Evolutionary conservation across 225 moss, liverwort and hornwort species (phyloP), one percentile per base, ranked within the genome.

Genomic region (Bryoerythrophyllum caledonicum): DNA sequence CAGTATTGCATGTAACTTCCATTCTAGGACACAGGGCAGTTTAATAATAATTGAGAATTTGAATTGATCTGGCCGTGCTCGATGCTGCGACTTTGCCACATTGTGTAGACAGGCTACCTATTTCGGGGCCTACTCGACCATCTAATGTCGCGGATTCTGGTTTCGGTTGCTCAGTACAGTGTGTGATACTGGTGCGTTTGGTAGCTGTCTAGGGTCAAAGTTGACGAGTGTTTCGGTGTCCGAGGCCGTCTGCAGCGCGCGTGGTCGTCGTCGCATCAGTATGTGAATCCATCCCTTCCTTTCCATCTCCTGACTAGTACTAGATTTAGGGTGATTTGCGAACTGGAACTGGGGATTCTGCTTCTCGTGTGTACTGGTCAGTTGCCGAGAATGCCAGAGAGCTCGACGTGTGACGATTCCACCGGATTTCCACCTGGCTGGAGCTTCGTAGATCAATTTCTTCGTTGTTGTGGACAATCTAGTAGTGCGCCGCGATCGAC

Each of bases 251-350:
- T 62, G 30, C 28, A 28, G 48, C 8, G 38, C 15, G 46, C 14
- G 46, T 1, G 0, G 17, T 48, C 4, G 48, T 48, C 48, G 16
- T 17, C 5, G 16, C 17, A 48, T 38, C 75, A 57, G 76, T 66
- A 81, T 17, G 81, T 81, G 65, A 71, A 49, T 51, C 4, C 4
- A 16, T 65, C 38, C 24, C 57, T 65, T 55, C 67, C 21, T 79
- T 40, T 17, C 21, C 6, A 25, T 20, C 63, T 67, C 28, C 40
- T 57, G 44, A 55, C 46, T 26, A 26, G 40, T 57, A 16, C 38
- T 57, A 37, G 37, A 55, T 37, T 8, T 2, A 14, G 34, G 53
- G 27, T 14, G 27, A 9, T 14, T 17, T 19, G 48, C 21, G 34
- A 67, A 59, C 4, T 12, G 28, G 40, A 30, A 21, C 69, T 37